Evolutionary conservation across 1,284 basidiomycete genomes (phyloP).

Genomic region (Termitomyces sp.): DNA sequence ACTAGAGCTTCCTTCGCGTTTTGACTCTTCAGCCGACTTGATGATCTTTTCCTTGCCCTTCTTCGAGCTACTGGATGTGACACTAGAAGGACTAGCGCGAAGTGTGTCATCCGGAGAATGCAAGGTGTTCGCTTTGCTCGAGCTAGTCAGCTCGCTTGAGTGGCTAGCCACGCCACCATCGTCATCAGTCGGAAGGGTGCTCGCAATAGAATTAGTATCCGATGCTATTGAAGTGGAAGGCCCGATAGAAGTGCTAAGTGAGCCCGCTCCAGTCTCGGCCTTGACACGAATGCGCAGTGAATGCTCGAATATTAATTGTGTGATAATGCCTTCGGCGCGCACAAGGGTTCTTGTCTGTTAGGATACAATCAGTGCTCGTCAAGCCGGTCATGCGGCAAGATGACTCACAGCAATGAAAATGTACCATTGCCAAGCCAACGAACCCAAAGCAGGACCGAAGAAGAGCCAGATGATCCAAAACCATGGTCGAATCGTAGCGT

Average conservation of each 20-base stretch:
- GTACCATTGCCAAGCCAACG: slow-evolving; percentile 41
- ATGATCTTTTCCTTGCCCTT: slow-evolving; percentile 12
- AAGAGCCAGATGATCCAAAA: slow-evolving; percentile 65
- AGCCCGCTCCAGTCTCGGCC: slow-evolving; percentile 34
- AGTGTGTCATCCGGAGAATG: slow-evolving; percentile 22
- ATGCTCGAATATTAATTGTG: slow-evolving; percentile 69
- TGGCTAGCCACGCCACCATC: slow-evolving; percentile 4
- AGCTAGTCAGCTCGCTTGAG: slow-evolving; percentile 5
- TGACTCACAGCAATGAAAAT: slow-evolving; percentile 41
- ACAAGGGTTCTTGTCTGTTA: slow-evolving; percentile 41
- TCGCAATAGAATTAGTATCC: slow-evolving; percentile 6
- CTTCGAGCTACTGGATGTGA: slow-evolving; percentile 12
- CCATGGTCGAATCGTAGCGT: slow-evolving; percentile 40
- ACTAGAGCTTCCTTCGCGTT: slow-evolving; percentile 19
- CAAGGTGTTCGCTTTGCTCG: slow-evolving; percentile 13
- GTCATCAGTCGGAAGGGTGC: slow-evolving; percentile 1
- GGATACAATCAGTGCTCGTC: slow-evolving; percentile 18
- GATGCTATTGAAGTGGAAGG: slow-evolving; percentile 26
- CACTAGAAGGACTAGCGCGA: slow-evolving; percentile 20
- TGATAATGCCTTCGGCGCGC: slow-evolving; percentile 57
- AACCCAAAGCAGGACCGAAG: slow-evolving; percentile 45
- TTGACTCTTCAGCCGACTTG: slow-evolving; percentile 10
- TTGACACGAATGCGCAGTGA: slow-evolving; percentile 64
- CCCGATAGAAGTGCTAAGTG: slow-evolving; percentile 35
- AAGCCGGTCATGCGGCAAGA: slow-evolving; percentile 24